phyloP scores from a whole-genome alignment of 2,329 filamentous ascomycete species.

The Phialemoniopsis sp. region DNA sequence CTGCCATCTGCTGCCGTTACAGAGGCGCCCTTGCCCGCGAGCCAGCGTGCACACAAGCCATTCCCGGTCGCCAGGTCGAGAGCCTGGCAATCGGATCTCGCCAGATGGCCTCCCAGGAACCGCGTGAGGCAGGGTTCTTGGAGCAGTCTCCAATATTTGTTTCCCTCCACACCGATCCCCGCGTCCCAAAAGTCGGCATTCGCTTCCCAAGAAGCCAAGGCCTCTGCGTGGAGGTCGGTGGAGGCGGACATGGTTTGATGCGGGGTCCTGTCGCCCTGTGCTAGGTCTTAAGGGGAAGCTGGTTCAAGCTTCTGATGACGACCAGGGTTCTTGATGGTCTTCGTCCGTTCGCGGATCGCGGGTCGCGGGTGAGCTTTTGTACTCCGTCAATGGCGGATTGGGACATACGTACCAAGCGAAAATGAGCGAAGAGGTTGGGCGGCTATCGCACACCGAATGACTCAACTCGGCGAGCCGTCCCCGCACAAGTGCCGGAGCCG shows the following conservation, averaged over 20 bases:
- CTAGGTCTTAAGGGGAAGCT: too few species aligned
- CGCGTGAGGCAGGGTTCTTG: constrained; percentile 33
- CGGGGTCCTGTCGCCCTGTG: too few species aligned
- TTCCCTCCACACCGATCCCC: constrained; percentile 30
- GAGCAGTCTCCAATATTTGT: constrained; percentile 37
- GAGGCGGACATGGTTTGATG: constrained; percentile 2
- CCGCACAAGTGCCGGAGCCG: too few species aligned
- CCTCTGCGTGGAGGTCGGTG: constrained; percentile 6
- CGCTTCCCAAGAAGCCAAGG: constrained; percentile 30
- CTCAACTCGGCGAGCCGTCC: too few species aligned
- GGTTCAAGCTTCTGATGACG: too few species aligned
- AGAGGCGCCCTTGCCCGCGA: constrained; percentile 26
- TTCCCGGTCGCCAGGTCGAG: constrained; percentile 47
- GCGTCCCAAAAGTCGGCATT: constrained; percentile 39
- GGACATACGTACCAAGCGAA: too few species aligned
- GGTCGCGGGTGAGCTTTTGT: too few species aligned
- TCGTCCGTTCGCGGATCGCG: too few species aligned
- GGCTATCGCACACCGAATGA: too few species aligned
- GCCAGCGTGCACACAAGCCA: constrained; percentile 39
- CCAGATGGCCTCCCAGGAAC: constrained; percentile 20
- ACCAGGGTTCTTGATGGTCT: too few species aligned
- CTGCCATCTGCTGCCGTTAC: constrained; percentile 42
- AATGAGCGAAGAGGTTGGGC: too few species aligned
- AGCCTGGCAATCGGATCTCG: constrained; percentile 19
- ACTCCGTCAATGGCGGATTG: too few species aligned